Evolutionary conservation across 441 rosid genomes (phyloP).

Genomic region (Adansonia rubrostipa): DNA sequence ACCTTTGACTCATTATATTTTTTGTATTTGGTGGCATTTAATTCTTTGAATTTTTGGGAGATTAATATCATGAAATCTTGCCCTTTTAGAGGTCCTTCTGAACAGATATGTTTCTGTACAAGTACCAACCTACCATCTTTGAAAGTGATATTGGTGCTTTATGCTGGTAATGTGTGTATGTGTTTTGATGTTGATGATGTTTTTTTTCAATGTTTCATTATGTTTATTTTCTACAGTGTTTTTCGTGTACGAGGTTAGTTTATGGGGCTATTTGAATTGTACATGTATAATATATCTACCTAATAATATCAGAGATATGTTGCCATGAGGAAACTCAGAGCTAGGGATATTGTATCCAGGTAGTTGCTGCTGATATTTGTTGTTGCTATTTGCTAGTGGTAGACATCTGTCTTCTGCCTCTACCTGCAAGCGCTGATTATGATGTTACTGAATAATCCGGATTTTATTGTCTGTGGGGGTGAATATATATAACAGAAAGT

Average conservation of each 20-base stretch:
- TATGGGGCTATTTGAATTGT: not conserved
- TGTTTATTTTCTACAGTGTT: not conserved
- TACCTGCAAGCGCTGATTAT: not conserved
- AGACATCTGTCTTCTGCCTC: slow-evolving; percentile 23
- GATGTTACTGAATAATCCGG: not conserved
- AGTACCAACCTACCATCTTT: not conserved
- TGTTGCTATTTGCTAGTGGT: slow-evolving; percentile 13
- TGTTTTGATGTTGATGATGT: not conserved
- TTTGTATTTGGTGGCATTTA: not conserved
- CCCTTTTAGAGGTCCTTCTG: not conserved
- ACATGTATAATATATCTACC: not conserved
- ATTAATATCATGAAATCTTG: not conserved
- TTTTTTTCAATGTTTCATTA: not conserved
- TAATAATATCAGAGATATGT: slow-evolving; percentile 18
- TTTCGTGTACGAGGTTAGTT: not conserved
- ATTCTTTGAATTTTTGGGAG: not conserved
- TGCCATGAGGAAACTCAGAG: slow-evolving; percentile 38
- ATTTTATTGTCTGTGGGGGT: not conserved
- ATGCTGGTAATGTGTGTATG: not conserved
- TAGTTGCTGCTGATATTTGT: slow-evolving; percentile 30
- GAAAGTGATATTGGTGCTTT: not conserved
- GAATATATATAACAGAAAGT: not conserved
- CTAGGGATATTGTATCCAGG: slow-evolving; percentile 31
- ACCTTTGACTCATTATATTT: not conserved
- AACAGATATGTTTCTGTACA: not conserved